Evolutionary conservation across 2,329 filamentous ascomycete genomes (phyloP).

Genomic region (Nemania diffusa): DNA sequence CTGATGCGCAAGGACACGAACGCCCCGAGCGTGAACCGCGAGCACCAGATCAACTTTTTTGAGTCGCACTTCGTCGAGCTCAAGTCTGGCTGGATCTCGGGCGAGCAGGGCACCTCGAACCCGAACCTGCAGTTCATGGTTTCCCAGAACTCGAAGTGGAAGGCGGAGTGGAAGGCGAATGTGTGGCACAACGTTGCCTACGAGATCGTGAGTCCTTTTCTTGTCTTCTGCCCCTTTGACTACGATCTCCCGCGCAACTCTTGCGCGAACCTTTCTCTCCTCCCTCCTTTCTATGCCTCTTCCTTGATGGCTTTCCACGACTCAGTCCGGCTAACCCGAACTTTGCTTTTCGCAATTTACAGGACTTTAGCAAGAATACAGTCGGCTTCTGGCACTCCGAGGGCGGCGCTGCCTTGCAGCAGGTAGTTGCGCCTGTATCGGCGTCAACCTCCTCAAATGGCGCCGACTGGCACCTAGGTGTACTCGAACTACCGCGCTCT

Average conservation of each 20-base stretch:
- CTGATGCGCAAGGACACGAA: conserved; percentile 69
- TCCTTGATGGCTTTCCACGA: too few species aligned
- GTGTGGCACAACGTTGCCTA: conserved; percentile 82
- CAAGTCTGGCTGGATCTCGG: conserved; percentile 73
- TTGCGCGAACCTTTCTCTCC: background rate
- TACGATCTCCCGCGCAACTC: background rate
- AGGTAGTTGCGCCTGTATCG: conserved; percentile 69
- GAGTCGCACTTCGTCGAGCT: conserved; percentile 81
- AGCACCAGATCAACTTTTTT: conserved; percentile 74
- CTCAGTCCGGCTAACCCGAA: background rate
- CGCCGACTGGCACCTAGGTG: conserved; percentile 77
- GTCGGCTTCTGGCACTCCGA: conserved; percentile 78
- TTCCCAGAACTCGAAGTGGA: conserved; percentile 71
- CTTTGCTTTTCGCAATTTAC: background rate
- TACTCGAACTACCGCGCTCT: conserved; percentile 70
- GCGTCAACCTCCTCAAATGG: conserved; percentile 73
- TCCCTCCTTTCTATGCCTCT: background rate
- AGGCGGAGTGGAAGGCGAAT: conserved; percentile 67
- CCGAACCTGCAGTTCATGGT: conserved; percentile 73
- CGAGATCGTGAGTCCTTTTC: conserved; percentile 61
- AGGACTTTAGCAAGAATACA: conserved; percentile 67
- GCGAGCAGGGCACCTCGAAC: conserved; percentile 58
- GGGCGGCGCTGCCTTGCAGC: conserved; percentile 65
- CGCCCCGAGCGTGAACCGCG: conserved; percentile 68
- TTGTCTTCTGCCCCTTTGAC: background rate